A percentile compares a stretch with the other conserved stretches of the same genome.
These are phyloP conservation scores for Pachyrhizus erosus DNA, from an alignment of 306 rosid genomes.

Conservation along the genomic window DNA sequence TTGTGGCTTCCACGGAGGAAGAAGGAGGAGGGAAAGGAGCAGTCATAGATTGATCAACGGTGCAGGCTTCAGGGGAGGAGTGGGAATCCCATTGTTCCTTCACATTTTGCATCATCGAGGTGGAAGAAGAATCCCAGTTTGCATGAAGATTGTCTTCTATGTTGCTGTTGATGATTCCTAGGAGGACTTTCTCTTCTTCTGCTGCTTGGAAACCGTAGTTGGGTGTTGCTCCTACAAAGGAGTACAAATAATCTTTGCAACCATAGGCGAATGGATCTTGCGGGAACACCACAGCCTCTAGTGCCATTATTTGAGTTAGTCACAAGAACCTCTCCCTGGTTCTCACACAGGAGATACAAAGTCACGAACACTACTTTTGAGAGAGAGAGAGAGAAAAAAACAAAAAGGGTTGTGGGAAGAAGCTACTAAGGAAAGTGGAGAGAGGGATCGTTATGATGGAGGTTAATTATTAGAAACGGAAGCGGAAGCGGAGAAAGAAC, in stretches of 20 bases:
- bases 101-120: constrained; percentile 32
- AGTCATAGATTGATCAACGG: constrained; percentile 15
- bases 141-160: constrained; percentile 39
- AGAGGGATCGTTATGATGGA: background rate
- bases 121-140: constrained; percentile 44
- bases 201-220: constrained; percentile 28
- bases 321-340: background rate
- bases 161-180: constrained; percentile 49
- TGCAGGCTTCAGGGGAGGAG: constrained; percentile 51
- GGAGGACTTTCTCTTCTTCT: constrained; percentile 44
- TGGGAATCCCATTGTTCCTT: constrained; percentile 47
- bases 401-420: background rate
- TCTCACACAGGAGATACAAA: constrained; percentile 9
- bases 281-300: constrained; percentile 57
- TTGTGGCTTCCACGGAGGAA: background rate
- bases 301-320: constrained; percentile 41
- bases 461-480: background rate
- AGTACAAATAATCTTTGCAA: constrained; percentile 39
- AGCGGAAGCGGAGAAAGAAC: background rate
- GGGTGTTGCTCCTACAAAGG: background rate
- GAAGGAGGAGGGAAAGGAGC: constrained; percentile 11
- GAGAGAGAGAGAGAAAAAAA: background rate
- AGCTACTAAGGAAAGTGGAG: background rate
- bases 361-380: background rate
- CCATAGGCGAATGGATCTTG: constrained; percentile 49